Conservation (phyloP, 345 rosid genomes). For the Adansonia digitata region DNA sequence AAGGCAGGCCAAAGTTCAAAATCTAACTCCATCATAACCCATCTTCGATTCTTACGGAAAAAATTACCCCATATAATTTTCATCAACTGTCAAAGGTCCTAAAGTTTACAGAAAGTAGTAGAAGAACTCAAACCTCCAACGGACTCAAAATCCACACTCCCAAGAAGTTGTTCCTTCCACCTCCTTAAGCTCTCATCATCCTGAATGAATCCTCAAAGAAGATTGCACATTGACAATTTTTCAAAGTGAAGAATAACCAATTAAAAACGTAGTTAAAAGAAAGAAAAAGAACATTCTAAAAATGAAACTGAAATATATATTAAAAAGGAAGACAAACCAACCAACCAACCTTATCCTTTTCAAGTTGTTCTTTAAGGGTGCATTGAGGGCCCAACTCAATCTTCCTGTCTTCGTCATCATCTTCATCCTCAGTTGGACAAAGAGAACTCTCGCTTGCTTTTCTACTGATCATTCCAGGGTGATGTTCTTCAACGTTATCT, state of each 20-base stretch:
- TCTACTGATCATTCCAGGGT: not conserved
- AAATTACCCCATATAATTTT: not conserved
- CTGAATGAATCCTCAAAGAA: no score
- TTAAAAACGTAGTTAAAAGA: no score
- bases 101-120: not conserved
- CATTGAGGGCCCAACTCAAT: conserved; percentile 62
- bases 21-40: not conserved
- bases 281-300: no score
- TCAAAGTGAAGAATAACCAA: not conserved
- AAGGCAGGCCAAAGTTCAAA: not conserved
- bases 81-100: not conserved
- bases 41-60: no score
- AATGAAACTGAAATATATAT: not conserved
- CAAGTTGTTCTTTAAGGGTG: conserved; percentile 50
- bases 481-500: conserved; percentile 24
- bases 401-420: conserved; percentile 27
- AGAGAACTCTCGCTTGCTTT: not conserved
- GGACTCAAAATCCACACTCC: conserved; percentile 43
- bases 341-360: conserved; percentile 55
- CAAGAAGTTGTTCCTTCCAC: no score
- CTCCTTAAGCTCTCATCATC: no score
- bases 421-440: not conserved
- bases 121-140: conserved; percentile 44
- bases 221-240: not conserved
- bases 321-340: not conserved